Percentiles rank a stretch among this genome's conserved stretches.
phyloP scores from a whole-genome alignment of 768 basidiomycete genomes.

The Tulasnella sp. region DNA sequence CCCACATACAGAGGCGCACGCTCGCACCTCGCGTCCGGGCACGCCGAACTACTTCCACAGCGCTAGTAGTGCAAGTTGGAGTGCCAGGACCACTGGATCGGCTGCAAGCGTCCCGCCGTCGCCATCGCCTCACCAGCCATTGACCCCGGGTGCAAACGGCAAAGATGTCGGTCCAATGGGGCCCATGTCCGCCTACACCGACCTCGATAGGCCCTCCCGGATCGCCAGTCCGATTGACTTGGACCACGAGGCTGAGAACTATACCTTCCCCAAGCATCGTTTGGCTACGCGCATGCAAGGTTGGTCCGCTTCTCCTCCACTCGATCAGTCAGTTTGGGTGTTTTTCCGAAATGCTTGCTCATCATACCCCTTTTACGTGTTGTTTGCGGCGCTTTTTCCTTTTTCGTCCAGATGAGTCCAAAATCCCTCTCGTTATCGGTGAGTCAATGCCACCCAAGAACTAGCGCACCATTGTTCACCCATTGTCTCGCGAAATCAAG shows the following conservation, averaged over 20 bases:
- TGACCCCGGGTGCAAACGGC: not conserved
- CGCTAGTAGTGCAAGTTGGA: too few species aligned
- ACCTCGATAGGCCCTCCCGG: conserved; percentile 13
- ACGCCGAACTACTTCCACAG: too few species aligned
- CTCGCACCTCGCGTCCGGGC: too few species aligned
- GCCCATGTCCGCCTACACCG: conserved; percentile 12
- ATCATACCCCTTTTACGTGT: too few species aligned
- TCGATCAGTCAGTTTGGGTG: not conserved
- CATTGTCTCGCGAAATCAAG: conserved; percentile 69
- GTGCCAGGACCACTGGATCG: too few species aligned
- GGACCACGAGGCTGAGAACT: conserved; percentile 14
- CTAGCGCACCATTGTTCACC: not conserved
- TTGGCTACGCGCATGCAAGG: conserved; percentile 17
- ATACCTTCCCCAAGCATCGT: conserved; percentile 18
- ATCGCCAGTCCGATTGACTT: conserved; percentile 13
- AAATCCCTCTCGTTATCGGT: conserved; percentile 19
- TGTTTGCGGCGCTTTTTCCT: too few species aligned
- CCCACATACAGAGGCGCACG: too few species aligned
- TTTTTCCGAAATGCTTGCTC: too few species aligned
- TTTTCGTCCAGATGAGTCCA: conserved; percentile 13
- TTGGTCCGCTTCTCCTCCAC: not conserved
- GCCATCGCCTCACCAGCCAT: not conserved
- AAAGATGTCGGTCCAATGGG: conserved; percentile 1
- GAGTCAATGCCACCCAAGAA: not conserved
- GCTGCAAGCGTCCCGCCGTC: not conserved